Base-by-base conservation (phyloP, 2,329 filamentous ascomycete genomes). In the Clathrospora elynae region DNA sequence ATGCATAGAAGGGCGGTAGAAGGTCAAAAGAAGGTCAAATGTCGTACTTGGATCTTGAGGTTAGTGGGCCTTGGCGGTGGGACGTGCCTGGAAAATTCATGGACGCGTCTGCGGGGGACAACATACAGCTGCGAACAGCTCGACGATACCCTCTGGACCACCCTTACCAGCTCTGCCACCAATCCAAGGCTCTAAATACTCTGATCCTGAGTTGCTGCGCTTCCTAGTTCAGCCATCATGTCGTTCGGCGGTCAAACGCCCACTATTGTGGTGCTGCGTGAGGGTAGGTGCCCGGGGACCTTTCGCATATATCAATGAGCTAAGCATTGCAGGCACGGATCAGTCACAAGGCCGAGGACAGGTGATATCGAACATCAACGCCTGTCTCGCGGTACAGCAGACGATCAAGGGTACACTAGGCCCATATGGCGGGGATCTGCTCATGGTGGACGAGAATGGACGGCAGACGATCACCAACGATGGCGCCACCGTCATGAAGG, bases 401-500 rank as follows among this genome's bases (percentile, higher is more conserved):
- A 97, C 92, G 47, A 92, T 99, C 77, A 95, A 95, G 78, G 89
- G 87, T 64, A 99, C 93, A 13, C 81, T 99, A 23, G 93, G 93
- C 26, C 93, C 93, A 22, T 99, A 97, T 75, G 93, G 93, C 70
- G 93, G 93, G 66, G 93, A 99, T 75, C 77, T 97, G 70, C 80
- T 99, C 71, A 86, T 99, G 75, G 92, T 97, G 42, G 93, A 97
- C 74, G 86, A 85, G 73, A 96, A 96, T 79, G 93, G 93, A 72
- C 86, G 77, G 73, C 90, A 96, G 77, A 99, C 93, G 41, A 97
- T 99, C 70, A 99, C 93, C 62, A 99, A 99, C 75, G 93, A 99
- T 77, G 93, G 93, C 68, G 93, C 93, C 34, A 99, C 93, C 35
- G 93, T 97, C 50, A 99, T 99, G 93, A 97, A 96, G 85, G 88